Conservation (phyloP, 1,284 basidiomycete species). For the Amylostereum areolatum region DNA sequence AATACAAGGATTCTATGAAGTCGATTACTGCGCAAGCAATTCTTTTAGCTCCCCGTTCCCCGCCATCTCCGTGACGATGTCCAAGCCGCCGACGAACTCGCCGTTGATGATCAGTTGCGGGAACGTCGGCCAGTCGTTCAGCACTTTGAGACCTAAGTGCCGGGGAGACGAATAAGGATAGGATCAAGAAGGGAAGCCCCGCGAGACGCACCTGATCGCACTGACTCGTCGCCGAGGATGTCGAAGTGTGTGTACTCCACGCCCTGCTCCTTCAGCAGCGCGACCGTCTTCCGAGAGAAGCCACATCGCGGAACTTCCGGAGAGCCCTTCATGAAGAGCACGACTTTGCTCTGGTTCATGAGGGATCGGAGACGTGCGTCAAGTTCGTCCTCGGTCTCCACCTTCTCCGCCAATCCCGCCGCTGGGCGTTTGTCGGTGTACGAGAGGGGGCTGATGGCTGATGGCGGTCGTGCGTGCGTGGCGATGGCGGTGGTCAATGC, state of each 20-base stretch:
- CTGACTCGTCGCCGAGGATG: conserved; percentile 66
- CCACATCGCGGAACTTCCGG: conserved; percentile 85
- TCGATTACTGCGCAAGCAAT: conserved; percentile 11
- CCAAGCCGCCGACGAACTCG: conserved; percentile 67
- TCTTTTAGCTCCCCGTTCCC: conserved; percentile 39
- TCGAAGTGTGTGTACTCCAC: conserved; percentile 71
- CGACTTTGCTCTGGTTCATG: conserved; percentile 71
- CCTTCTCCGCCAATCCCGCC: conserved; percentile 26
- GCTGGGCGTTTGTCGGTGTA: conserved; percentile 30
- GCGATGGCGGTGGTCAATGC: conserved; percentile 63
- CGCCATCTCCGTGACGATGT: conserved; percentile 63
- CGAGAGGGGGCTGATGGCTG: conserved; percentile 33
- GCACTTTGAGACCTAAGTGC: conserved; percentile 42
- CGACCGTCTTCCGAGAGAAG: conserved; percentile 69
- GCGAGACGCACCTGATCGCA: conserved; percentile 44
- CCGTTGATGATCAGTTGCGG: conserved; percentile 63
- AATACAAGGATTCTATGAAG: no score
- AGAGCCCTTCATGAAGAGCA: conserved; percentile 98
- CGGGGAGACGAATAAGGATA: not conserved
- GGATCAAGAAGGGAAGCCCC: not conserved
- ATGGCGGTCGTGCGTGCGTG: conserved; percentile 41
- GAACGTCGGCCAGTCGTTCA: conserved; percentile 67
- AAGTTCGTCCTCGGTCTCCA: conserved; percentile 67
- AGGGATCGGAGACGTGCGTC: conserved; percentile 54
- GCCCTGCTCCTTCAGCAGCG: conserved; percentile 51